Percentiles rank a stretch among this genome's conserved stretches.
phyloP scores from a whole-genome alignment of 139 green algal genomes.

The Helicosporidium sp. region DNA sequence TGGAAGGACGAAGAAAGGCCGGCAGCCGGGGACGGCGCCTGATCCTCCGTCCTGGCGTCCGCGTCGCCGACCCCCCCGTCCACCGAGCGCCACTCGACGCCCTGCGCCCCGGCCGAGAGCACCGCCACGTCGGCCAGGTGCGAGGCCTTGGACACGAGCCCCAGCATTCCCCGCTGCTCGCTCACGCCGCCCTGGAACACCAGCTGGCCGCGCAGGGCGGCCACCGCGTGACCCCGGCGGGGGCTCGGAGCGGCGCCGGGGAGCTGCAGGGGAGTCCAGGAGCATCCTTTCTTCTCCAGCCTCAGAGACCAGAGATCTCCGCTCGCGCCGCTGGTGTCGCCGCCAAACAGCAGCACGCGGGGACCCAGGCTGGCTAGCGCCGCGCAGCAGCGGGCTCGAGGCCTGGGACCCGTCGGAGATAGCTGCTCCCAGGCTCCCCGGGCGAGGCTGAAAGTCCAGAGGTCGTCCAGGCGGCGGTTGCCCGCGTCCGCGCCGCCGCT shows the following conservation, averaged over 20 bases:
- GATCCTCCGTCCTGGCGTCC: too few species aligned
- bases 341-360: constrained; percentile 46
- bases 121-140: constrained; percentile 9
- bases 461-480: constrained; percentile 34
- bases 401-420: constrained; percentile 9
- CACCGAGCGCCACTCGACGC: constrained; percentile 2
- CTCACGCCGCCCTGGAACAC: constrained; percentile 9
- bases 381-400: constrained; percentile 32
- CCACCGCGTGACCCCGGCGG: constrained; percentile 27
- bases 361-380: constrained; percentile 9
- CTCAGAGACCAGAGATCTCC: constrained; percentile 42
- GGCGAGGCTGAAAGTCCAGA: constrained; percentile 39
- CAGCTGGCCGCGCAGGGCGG: neutral
- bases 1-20: too few species aligned
- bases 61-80: constrained; percentile 10
- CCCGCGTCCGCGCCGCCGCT: constrained; percentile 38
- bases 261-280: constrained; percentile 39
- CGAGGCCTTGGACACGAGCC: constrained; percentile 11
- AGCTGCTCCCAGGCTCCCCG: constrained; percentile 29
- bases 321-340: constrained; percentile 30
- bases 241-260: constrained; percentile 17
- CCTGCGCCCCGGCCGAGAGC: constrained; percentile 4
- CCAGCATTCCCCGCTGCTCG: constrained; percentile 12
- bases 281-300: too few species aligned
- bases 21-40: too few species aligned